These are phyloP conservation scores for Pseudogymnoascus destructans DNA, from an alignment of 2,329 filamentous ascomycete species.

Conservation along the genomic window DNA sequence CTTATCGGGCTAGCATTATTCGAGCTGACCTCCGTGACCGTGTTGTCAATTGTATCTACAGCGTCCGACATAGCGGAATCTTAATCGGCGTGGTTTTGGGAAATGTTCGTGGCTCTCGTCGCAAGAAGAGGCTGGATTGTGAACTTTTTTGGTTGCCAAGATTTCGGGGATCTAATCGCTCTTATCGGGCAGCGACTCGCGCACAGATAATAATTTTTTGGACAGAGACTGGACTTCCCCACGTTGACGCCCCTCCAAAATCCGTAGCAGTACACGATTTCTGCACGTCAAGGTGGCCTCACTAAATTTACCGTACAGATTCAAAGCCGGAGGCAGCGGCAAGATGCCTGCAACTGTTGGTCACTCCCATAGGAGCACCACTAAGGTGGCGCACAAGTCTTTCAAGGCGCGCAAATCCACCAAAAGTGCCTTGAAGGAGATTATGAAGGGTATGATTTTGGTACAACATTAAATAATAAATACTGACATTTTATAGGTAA, in stretches of 20 bases:
- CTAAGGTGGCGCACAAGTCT: slow-evolving; percentile 74
- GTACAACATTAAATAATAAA: slow-evolving; percentile 8
- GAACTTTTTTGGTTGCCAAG: slow-evolving; percentile 10
- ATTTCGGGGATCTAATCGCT: slow-evolving; percentile 8
- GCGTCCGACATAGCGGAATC: slow-evolving; percentile 15
- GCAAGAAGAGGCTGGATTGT: slow-evolving; percentile 8
- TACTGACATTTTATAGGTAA: slow-evolving; percentile 45
- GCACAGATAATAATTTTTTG: slow-evolving; percentile 10
- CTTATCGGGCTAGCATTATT: slow-evolving; percentile 42
- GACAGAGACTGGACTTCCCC: slow-evolving; percentile 7
- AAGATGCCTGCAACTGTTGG: slow-evolving; percentile 61
- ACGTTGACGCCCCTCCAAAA: slow-evolving; percentile 4
- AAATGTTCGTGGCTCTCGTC: neutral
- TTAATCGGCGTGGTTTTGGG: neutral
- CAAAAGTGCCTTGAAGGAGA: slow-evolving; percentile 75
- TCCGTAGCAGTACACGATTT: neutral
- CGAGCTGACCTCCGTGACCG: slow-evolving; percentile 21
- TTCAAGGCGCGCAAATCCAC: slow-evolving; percentile 89
- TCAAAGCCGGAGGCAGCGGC: slow-evolving; percentile 65
- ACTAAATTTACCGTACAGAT: slow-evolving; percentile 56
- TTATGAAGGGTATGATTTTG: slow-evolving; percentile 57
- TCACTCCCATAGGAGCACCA: slow-evolving; percentile 87
- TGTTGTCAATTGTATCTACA: slow-evolving; percentile 12
- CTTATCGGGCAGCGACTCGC: slow-evolving; percentile 8
- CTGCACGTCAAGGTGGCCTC: slow-evolving; percentile 44